A percentile compares a stretch with the other conserved stretches of the same genome.
These are phyloP conservation scores for Phoma herbarum DNA, from an alignment of 2,329 filamentous ascomycete species.

Conservation along the genomic window DNA sequence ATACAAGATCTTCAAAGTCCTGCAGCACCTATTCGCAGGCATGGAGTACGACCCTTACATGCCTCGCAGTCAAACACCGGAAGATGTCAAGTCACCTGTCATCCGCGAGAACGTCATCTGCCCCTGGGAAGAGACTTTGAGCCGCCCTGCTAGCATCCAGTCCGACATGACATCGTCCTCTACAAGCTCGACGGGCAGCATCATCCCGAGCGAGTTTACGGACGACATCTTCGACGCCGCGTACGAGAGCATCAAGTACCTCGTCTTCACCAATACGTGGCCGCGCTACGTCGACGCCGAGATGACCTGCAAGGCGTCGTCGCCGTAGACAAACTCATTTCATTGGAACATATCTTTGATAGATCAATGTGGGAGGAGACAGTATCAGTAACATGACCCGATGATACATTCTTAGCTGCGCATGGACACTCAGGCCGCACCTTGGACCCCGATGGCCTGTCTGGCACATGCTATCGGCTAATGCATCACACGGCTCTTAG, in stretches of 20 bases:
- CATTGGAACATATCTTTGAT: too few relatives aligned
- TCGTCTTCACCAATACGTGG: conserved; percentile 52
- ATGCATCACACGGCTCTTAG: not conserved
- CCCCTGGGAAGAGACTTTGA: conserved; percentile 49
- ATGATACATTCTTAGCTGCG: conserved; percentile 7
- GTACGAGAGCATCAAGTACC: conserved; percentile 51
- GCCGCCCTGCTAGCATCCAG: conserved; percentile 44
- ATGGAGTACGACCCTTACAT: conserved; percentile 50
- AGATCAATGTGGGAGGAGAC: not conserved
- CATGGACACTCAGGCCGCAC: conserved; percentile 7
- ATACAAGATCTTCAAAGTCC: conserved; percentile 50
- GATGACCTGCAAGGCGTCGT: conserved; percentile 32
- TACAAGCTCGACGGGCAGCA: conserved; percentile 33
- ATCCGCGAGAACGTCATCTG: conserved; percentile 48
- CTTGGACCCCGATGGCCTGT: conserved; percentile 12
- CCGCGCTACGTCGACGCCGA: conserved; percentile 48
- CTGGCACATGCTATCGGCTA: conserved; percentile 22
- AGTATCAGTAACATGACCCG: conserved; percentile 8
- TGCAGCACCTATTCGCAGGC: conserved; percentile 43
- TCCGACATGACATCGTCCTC: conserved; percentile 38
- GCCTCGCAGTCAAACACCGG: conserved; percentile 38
- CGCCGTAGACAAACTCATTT: conserved; percentile 20
- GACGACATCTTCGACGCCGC: conserved; percentile 47
- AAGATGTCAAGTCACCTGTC: conserved; percentile 34
- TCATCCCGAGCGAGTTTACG: conserved; percentile 49